A percentile compares a stretch with the other conserved stretches of the same genome.
Evolutionary conservation across 2,329 filamentous ascomycete genomes (phyloP).

Genomic region (Pseudocercospora vitis): DNA sequence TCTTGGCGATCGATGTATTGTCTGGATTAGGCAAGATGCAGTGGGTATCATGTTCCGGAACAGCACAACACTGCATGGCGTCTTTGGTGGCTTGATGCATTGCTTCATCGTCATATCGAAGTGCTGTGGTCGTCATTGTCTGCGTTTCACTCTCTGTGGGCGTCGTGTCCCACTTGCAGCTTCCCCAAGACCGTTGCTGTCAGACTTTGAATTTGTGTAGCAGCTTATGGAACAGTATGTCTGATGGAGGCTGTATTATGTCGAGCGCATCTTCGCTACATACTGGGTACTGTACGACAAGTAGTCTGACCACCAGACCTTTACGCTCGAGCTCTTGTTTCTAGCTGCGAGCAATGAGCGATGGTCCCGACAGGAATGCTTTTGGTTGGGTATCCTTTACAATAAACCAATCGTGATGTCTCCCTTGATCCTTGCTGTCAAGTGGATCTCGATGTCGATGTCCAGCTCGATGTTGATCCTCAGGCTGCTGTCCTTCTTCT

Average conservation of each 20-base stretch:
- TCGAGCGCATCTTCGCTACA: too few relatives aligned
- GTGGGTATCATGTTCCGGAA: background rate
- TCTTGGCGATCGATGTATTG: background rate
- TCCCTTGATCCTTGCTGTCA: slow-evolving; percentile 33
- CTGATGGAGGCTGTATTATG: too few relatives aligned
- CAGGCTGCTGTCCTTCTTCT: slow-evolving; percentile 31
- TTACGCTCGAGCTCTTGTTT: background rate
- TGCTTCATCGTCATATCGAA: background rate
- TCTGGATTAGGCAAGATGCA: background rate
- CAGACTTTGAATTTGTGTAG: background rate
- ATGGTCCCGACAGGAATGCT: background rate
- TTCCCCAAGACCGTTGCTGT: too few relatives aligned
- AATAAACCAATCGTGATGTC: slow-evolving; percentile 35
- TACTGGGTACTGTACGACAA: too few relatives aligned
- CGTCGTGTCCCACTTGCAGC: too few relatives aligned
- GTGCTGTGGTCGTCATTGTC: background rate
- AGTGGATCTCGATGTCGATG: slow-evolving; percentile 35
- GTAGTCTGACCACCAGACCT: too few relatives aligned
- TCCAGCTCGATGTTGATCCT: slow-evolving; percentile 34
- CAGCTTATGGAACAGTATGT: too few relatives aligned
- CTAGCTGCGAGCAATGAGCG: slow-evolving; percentile 1
- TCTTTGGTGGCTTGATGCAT: background rate
- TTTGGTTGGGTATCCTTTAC: slow-evolving; percentile 16
- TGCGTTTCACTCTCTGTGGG: background rate
- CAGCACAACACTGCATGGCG: background rate